phyloP scores from a whole-genome alignment of 1,284 basidiomycete genomes.

The Pseudozyma tsukubaensis region DNA sequence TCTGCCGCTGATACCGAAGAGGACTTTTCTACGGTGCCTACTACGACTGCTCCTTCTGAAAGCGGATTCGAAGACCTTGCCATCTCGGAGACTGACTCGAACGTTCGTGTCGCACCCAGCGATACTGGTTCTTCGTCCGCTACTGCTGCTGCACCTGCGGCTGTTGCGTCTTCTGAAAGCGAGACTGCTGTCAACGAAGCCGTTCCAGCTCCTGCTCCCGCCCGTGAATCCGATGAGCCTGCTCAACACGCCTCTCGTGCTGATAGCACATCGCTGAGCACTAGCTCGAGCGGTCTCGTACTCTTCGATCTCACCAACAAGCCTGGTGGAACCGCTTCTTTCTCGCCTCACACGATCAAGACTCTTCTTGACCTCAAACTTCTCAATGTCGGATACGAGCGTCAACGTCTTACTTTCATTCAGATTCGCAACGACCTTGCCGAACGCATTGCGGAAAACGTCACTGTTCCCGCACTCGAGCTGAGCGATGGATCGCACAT shows the following conservation, averaged over 20 bases:
- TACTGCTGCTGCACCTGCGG: slow-evolving; percentile 3
- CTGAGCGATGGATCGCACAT: slow-evolving; percentile 53
- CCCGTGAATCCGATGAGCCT: slow-evolving; percentile 21
- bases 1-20: slow-evolving; percentile 45
- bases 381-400: slow-evolving; percentile 57
- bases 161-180: background rate
- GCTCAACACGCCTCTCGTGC: slow-evolving; percentile 12
- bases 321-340: slow-evolving; percentile 26
- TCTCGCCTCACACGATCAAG: slow-evolving; percentile 57
- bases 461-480: slow-evolving; percentile 58
- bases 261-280: slow-evolving; percentile 34
- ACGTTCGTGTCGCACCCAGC: slow-evolving; percentile 22
- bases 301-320: slow-evolving; percentile 57
- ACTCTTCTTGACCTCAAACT: slow-evolving; percentile 58
- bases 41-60: slow-evolving; percentile 42
- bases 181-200: slow-evolving; percentile 18
- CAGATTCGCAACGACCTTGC: slow-evolving; percentile 57
- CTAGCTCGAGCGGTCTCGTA: slow-evolving; percentile 42
- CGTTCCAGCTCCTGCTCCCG: slow-evolving; percentile 20
- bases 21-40: slow-evolving; percentile 29
- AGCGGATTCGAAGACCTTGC: slow-evolving; percentile 32
- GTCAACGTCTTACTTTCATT: slow-evolving; percentile 55
- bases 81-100: slow-evolving; percentile 44
- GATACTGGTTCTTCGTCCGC: slow-evolving; percentile 7
- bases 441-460: slow-evolving; percentile 41